These are phyloP conservation scores for Russula lepida DNA, from an alignment of 768 basidiomycete species.

Conservation along the genomic window DNA sequence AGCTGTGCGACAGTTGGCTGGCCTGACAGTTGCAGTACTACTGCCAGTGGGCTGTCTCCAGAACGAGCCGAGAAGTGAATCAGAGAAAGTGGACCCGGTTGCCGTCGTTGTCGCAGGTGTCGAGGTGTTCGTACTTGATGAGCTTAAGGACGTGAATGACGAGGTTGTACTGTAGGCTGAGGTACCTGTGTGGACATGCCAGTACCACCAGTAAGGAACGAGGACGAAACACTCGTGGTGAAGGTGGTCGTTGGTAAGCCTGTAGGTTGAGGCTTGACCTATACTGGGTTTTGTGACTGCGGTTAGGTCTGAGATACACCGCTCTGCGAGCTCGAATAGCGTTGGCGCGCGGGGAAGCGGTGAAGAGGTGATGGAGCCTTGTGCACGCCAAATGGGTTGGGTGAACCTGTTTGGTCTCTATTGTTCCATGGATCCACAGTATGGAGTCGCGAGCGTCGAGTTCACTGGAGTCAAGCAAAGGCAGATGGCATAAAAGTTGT, in stretches of 20 bases:
- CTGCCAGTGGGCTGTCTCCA: too few relatives aligned
- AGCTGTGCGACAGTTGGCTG: conserved; percentile 23
- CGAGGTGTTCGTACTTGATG: not conserved
- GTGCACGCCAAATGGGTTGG: too few relatives aligned
- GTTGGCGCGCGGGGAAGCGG: too few relatives aligned
- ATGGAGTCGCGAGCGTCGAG: too few relatives aligned
- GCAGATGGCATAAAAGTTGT: too few relatives aligned
- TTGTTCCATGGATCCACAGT: too few relatives aligned
- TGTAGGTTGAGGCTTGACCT: conserved; percentile 21
- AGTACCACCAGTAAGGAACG: conserved; percentile 46
- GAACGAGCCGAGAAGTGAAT: too few relatives aligned
- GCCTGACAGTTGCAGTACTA: conserved; percentile 29
- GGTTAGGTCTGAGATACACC: conserved; percentile 27
- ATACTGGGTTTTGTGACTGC: not conserved
- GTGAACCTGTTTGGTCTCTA: too few relatives aligned
- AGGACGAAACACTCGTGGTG: conserved; percentile 64
- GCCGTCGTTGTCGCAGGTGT: conserved; percentile 28
- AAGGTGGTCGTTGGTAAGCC: conserved; percentile 37
- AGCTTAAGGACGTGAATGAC: too few relatives aligned
- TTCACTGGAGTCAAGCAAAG: too few relatives aligned
- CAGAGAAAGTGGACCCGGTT: conserved; percentile 39
- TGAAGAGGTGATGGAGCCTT: too few relatives aligned
- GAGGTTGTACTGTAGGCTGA: conserved; percentile 18
- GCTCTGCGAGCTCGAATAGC: too few relatives aligned
- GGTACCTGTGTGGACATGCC: conserved; percentile 16